phyloP scores from a whole-genome alignment of 2,329 filamentous ascomycete species.

The Aspergillus texensis region DNA sequence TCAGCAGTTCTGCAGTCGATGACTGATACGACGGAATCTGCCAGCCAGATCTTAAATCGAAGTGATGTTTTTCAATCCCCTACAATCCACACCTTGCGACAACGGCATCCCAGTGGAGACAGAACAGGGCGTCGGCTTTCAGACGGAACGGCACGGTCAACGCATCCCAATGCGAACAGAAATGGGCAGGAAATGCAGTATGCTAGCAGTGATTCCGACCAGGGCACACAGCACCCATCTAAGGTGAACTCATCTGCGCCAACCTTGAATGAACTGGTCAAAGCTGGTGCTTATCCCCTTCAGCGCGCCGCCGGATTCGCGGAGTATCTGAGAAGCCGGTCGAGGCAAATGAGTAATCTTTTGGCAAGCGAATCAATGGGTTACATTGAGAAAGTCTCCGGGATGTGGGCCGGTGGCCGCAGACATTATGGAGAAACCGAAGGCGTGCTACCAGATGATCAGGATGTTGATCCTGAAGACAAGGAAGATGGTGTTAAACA shows the following conservation, averaged over 20 bases:
- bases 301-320: conserved; percentile 83
- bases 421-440: conserved; percentile 83
- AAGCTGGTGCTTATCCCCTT: conserved; percentile 72
- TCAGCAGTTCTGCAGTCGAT: conserved; percentile 69
- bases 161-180: conserved; percentile 22
- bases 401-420: conserved; percentile 91
- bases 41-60: conserved; percentile 83
- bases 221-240: conserved; percentile 22
- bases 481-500: conserved; percentile 57
- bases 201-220: conserved; percentile 27
- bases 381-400: conserved; percentile 94
- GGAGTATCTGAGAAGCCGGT: conserved; percentile 76
- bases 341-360: conserved; percentile 78
- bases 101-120: conserved; percentile 30
- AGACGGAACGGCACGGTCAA: conserved; percentile 38
- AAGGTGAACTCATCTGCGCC: conserved; percentile 45
- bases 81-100: conserved; percentile 55
- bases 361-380: conserved; percentile 91
- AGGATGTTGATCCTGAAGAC: conserved; percentile 57
- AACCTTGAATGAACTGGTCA: conserved; percentile 61
- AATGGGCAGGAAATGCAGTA: conserved; percentile 21
- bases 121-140: conserved; percentile 35
- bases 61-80: conserved; percentile 88
- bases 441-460: conserved; percentile 67
- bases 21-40: conserved; percentile 76